Evolutionary conservation across 257 asterid genomes (phyloP).

Genomic region (Penstemon davidsonii): DNA sequence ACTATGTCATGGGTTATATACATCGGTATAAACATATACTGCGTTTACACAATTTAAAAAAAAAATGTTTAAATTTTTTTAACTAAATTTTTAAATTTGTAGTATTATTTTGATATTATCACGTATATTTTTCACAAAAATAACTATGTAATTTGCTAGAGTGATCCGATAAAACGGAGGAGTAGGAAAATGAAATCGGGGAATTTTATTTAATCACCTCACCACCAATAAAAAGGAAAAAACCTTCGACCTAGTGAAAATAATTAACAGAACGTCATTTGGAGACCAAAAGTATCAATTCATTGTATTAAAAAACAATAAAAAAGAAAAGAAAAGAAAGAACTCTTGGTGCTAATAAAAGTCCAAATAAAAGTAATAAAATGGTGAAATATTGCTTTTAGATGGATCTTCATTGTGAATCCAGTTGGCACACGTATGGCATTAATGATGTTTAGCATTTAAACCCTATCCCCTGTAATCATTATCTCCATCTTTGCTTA

Average conservation of each 20-base stretch:
- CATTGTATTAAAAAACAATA: neutral
- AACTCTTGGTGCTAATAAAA: conserved; percentile 21
- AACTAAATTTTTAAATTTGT: no score
- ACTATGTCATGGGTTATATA: no score
- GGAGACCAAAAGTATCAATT: conserved; percentile 40
- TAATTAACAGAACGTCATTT: conserved; percentile 44
- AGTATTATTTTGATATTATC: no score
- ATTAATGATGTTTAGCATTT: conserved; percentile 67
- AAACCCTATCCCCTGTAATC: conserved; percentile 52
- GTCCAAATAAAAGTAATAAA: conserved; percentile 25
- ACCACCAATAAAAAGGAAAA: neutral
- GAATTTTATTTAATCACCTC: neutral
- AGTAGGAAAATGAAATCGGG: neutral
- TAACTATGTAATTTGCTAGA: neutral
- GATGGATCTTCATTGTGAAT: conserved; percentile 38
- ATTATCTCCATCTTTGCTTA: conserved; percentile 52
- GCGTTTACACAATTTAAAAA: no score
- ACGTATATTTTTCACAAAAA: no score
- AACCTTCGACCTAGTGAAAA: conserved; percentile 32
- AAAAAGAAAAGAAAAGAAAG: neutral
- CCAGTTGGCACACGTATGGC: conserved; percentile 87
- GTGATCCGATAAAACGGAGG: neutral
- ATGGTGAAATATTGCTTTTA: conserved; percentile 20
- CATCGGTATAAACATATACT: no score
- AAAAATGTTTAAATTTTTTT: no score